Base-by-base conservation (phyloP, 2,329 filamentous ascomycete genomes). In the Arthrocladium fulminans region DNA sequence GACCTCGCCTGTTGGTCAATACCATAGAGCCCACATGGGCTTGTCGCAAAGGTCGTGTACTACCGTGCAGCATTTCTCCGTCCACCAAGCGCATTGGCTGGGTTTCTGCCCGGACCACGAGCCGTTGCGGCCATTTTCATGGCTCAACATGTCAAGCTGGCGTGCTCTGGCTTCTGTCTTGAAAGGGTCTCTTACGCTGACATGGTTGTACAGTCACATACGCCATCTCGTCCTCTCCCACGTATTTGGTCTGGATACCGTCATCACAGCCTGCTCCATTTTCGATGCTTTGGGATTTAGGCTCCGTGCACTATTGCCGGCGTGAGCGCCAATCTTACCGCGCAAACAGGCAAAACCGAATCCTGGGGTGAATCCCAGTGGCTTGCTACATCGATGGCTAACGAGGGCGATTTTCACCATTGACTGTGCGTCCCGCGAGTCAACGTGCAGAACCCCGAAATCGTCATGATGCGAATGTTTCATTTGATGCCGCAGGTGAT, bases 1-100 rank as follows among this genome's bases (percentile, higher is more conserved):
- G 24, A 50, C 41, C 25, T 50, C 35, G 25, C 48, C 40, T 37
- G 48, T 50, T 50, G 48, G 48, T 46, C 42, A 38, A 24, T 30
- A 15, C 13, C 8, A 39, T 25, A 17, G 44, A 47, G 32, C 32
- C 37, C 20, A 38, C 44, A 25, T 45, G 38, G 24, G 8, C 34
- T 39, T 47, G 29, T 24, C 25, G 29, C 22, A 35, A 5, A 17
- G 22, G 5, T 13, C 44, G 29, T 35, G 24, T 39, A 20, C 17
- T 47, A 34, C 39, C 39, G 23, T 34, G 39, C 44, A 29, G 34
- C 44, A 47, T 47, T 13, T 27, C 19, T 12, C 15, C 22, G 12
- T 27, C 17, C 29, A 37, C n/a, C 13, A 39, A n/a, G 27, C 41
- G 25, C 22, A 47, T 47, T 47, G 27, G 30, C 24, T 39, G 23